phyloP scores from a whole-genome alignment of 1,284 basidiomycete genomes.

The Anthracocystis walkeri region DNA sequence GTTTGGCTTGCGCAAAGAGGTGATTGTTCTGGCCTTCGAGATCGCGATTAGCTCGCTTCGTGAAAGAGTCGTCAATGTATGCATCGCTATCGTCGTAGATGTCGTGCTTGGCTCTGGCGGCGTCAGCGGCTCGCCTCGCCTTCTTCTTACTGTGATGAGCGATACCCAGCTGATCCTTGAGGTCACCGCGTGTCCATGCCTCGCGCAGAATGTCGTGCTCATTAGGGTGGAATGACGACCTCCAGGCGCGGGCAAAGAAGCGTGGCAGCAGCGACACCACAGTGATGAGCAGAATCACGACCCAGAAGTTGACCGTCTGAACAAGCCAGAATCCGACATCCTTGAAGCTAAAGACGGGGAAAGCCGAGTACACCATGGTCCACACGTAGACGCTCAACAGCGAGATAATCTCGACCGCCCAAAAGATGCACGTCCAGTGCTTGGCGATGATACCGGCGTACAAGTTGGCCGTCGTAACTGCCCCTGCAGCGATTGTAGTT shows the following conservation, averaged over 20 bases:
- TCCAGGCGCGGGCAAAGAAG: constrained; percentile 57
- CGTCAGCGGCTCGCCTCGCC: constrained; percentile 26
- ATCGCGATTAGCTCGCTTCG: constrained; percentile 24
- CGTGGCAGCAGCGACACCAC: constrained; percentile 58
- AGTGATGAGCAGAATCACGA: constrained; percentile 54
- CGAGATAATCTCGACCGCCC: constrained; percentile 58
- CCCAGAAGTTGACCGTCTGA: constrained; percentile 62
- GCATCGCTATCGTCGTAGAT: constrained; percentile 11
- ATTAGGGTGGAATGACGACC: constrained; percentile 55
- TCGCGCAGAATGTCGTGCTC: constrained; percentile 63
- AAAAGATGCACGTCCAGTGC: constrained; percentile 59
- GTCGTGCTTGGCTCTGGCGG: constrained; percentile 1
- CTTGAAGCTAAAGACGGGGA: constrained; percentile 49
- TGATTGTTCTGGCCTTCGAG: constrained; percentile 40
- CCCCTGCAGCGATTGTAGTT: constrained; percentile 87
- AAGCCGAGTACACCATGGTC: constrained; percentile 60
- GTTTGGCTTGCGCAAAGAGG: constrained; percentile 39
- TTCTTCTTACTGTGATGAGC: constrained; percentile 37
- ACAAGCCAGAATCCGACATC: constrained; percentile 56
- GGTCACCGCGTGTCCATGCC: constrained; percentile 59
- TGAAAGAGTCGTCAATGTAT: constrained; percentile 17
- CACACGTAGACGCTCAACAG: constrained; percentile 60
- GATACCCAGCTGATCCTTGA: constrained; percentile 60
- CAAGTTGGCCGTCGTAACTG: constrained; percentile 84
- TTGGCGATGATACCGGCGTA: constrained; percentile 58